Percentiles rank a stretch among this genome's conserved stretches.
Conservation (phyloP, 768 basidiomycete species). For the Lactarius indigo region DNA sequence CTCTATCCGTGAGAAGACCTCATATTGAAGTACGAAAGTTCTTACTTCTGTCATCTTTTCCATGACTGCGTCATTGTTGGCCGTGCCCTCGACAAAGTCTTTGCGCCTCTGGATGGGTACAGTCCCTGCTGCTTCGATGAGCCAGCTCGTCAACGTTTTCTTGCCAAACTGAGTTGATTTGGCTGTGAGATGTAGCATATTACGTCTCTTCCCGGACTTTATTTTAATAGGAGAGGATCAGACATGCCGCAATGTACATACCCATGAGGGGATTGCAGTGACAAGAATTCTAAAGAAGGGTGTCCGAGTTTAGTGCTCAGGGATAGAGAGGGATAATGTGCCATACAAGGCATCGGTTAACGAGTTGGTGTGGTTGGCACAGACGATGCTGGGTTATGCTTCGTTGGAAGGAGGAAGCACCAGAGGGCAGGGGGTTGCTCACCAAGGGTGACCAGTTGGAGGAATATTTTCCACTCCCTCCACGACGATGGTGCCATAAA, state of each 20-base stretch:
- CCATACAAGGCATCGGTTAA: constrained; percentile 82
- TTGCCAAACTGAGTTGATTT: constrained; percentile 85
- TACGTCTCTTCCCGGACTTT: constrained; percentile 52
- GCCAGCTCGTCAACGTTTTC: constrained; percentile 83
- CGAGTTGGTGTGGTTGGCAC: constrained; percentile 84
- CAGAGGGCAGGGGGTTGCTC: constrained; percentile 22
- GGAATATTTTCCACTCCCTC: constrained; percentile 75
- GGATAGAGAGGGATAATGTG: neutral
- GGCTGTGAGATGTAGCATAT: constrained; percentile 80
- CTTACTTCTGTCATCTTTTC: constrained; percentile 60
- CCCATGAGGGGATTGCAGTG: constrained; percentile 67
- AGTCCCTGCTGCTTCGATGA: constrained; percentile 85
- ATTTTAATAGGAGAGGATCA: constrained; percentile 12
- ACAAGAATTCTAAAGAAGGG: constrained; percentile 54
- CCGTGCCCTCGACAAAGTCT: constrained; percentile 52
- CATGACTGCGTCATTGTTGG: constrained; percentile 72
- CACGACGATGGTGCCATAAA: constrained; percentile 85
- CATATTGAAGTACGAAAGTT: constrained; percentile 17
- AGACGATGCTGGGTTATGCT: constrained; percentile 59
- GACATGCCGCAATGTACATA: constrained; percentile 30
- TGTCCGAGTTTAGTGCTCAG: neutral
- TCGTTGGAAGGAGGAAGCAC: neutral
- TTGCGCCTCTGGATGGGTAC: constrained; percentile 77
- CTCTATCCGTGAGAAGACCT: neutral
- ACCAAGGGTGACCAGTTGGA: constrained; percentile 72